Evolutionary conservation across 495 filamentous ascomycete species (phyloP), one percentile per base, ranked within the genome.

Genomic region (Podospora comata): DNA sequence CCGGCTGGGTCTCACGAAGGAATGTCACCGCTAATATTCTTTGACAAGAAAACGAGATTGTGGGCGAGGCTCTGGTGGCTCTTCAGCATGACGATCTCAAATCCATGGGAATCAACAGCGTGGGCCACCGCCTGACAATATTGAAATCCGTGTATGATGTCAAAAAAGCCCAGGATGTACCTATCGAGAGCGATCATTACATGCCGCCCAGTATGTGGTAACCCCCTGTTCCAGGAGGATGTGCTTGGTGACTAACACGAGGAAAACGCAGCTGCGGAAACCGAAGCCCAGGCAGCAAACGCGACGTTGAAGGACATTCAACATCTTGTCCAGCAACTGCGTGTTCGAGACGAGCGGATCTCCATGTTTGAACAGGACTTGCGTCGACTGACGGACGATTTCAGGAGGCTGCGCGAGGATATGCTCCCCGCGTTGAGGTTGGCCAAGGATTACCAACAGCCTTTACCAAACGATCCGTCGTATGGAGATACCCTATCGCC

Each of bases 131-230:
- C 30, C 84, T 99, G 68, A 97, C 94, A 2, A 95, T 99, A 56
- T 84, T 99, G 61, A 97, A 97, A 80, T 91, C 86, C 69, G 92
- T 98, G 48, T 99, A 97, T 78, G 93, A 97, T 74, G 87, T 93
- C 70, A 99, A 99, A 81, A 87, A 94, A 72, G 91, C 91, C 68
- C 92, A 97, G 75, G 91, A 93, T 72, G 87, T 99, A 67, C 90
- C 92, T 3, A 89, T 97, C 68, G 95, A 98, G 70, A 86, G 89
- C 27, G 95, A 96, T 71, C 91, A 98, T 74, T 99, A 97, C 78
- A 89, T 97, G 62, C 96, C 95, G 53, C 85, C 94, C 32, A 94
- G 94, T 97, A 89, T 70, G 92, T 84, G 57, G 54, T 65, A 44
- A 16, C 13, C 63, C 44, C 62, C 0, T 23, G 32, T 39, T 60